Conservation (phyloP, 2,329 filamentous ascomycete species). For the Ophiostoma ips region DNA sequence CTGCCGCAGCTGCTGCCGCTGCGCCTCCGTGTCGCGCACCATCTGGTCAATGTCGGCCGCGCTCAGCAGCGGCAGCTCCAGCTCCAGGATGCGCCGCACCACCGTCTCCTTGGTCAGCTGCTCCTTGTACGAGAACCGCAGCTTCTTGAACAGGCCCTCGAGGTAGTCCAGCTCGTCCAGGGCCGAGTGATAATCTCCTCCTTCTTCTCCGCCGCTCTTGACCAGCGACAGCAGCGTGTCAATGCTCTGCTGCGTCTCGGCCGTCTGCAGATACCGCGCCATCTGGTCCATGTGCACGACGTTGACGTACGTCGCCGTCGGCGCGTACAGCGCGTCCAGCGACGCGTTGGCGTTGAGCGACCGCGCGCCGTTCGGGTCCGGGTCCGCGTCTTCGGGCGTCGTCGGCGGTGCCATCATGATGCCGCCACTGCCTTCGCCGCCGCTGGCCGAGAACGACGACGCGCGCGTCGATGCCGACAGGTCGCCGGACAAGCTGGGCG, state of each 20-base stretch:
- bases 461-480: constrained; percentile 6
- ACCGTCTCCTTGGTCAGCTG: constrained; percentile 99
- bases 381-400: not conserved
- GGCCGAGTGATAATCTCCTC: constrained; percentile 10
- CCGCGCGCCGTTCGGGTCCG: not conserved
- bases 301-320: constrained; percentile 5
- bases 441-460: constrained; percentile 5
- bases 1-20: constrained; percentile 63
- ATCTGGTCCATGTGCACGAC: constrained; percentile 12
- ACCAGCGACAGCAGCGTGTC: constrained; percentile 10
- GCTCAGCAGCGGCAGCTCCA: constrained; percentile 74
- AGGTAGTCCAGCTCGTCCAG: constrained; percentile 65
- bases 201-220: not conserved
- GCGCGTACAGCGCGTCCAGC: constrained; percentile 2
- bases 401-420: constrained; percentile 1
- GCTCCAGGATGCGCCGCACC: constrained; percentile 79
- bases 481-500: not conserved
- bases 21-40: constrained; percentile 47
- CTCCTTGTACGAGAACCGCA: constrained; percentile 94
- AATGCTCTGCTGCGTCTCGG: constrained; percentile 9
- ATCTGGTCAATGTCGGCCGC: constrained; percentile 69
- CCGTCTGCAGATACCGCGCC: constrained; percentile 7
- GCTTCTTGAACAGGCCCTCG: constrained; percentile 87
- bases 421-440: not conserved
- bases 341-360: not conserved